Evolutionary conservation across 2,329 filamentous ascomycete species (phyloP).

Genomic region (Alternaria longipes): DNA sequence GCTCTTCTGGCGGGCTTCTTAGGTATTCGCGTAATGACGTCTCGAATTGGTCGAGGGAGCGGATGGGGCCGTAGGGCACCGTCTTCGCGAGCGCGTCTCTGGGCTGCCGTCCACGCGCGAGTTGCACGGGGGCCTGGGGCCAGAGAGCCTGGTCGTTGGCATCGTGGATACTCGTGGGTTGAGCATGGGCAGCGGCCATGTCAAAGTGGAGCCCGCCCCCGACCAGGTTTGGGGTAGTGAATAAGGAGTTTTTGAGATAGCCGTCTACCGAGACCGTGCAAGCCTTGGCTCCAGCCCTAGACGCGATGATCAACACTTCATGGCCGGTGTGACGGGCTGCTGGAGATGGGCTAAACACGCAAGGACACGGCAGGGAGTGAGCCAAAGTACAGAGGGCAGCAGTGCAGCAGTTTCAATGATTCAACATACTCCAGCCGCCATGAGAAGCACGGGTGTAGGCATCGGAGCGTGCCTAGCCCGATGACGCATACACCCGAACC

Average conservation of each 20-base stretch:
- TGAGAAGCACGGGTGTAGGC: conserved; percentile 5
- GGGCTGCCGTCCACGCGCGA: conserved; percentile 50
- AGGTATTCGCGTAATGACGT: conserved; percentile 49
- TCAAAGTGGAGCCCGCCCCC: conserved; percentile 28
- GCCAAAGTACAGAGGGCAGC: neutral
- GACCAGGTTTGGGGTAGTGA: conserved; percentile 19
- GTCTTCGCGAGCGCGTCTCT: conserved; percentile 49
- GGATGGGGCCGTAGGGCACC: conserved; percentile 39
- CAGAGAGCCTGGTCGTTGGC: conserved; percentile 27
- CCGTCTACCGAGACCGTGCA: conserved; percentile 13
- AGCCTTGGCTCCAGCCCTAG: conserved; percentile 13
- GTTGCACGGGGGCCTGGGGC: conserved; percentile 31
- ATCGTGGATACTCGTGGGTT: conserved; percentile 19
- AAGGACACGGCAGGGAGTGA: neutral
- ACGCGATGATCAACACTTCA: conserved; percentile 13
- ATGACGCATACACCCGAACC: conserved; percentile 6
- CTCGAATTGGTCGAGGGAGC: conserved; percentile 50
- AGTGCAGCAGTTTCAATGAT: neutral
- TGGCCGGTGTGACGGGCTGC: neutral
- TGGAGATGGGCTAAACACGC: neutral
- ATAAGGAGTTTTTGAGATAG: conserved; percentile 19
- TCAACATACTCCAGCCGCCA: conserved; percentile 1
- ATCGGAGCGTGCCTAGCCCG: conserved; percentile 6
- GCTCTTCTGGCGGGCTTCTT: conserved; percentile 41
- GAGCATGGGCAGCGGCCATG: conserved; percentile 34